Percentiles rank a stretch among this genome's conserved stretches.
Conservation (phyloP, 2,329 filamentous ascomycete species). For the Epichloe elymi region DNA sequence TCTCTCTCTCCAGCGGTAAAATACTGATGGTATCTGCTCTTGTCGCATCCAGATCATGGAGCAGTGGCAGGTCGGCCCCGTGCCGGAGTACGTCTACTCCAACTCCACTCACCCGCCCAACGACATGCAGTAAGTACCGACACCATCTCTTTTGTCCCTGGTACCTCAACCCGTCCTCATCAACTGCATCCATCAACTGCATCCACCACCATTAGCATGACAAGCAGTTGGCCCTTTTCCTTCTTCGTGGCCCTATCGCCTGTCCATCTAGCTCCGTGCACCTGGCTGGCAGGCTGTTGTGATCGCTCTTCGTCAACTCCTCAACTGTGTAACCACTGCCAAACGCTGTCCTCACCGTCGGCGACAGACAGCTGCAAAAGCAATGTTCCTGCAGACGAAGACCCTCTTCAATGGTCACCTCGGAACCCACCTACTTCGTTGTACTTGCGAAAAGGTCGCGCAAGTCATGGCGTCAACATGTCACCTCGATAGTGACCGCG, state of each 20-base stretch:
- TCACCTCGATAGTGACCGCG: neutral
- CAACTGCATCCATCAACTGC: constrained; percentile 2
- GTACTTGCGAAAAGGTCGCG: neutral
- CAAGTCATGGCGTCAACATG: neutral
- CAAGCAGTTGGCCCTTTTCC: neutral
- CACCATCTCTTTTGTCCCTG: constrained; percentile 20
- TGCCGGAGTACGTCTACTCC: constrained; percentile 46
- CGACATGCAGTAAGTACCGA: constrained; percentile 44
- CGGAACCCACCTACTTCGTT: neutral
- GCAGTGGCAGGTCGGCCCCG: constrained; percentile 48
- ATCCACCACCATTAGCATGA: too few relatives aligned
- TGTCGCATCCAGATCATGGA: constrained; percentile 37
- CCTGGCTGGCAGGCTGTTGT: neutral
- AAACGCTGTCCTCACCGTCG: neutral
- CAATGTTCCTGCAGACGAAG: neutral
- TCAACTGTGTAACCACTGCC: neutral
- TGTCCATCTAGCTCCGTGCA: neutral
- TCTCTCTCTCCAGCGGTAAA: constrained; percentile 8
- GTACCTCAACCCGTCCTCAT: constrained; percentile 12
- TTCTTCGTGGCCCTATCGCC: neutral
- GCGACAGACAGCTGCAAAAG: neutral
- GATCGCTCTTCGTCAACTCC: neutral
- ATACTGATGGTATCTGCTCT: constrained; percentile 13
- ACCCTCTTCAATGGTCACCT: neutral
- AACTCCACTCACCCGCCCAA: constrained; percentile 40